Conservation (phyloP, 192 early-diverging fungal species). For the Allomyces macrogynus region DNA sequence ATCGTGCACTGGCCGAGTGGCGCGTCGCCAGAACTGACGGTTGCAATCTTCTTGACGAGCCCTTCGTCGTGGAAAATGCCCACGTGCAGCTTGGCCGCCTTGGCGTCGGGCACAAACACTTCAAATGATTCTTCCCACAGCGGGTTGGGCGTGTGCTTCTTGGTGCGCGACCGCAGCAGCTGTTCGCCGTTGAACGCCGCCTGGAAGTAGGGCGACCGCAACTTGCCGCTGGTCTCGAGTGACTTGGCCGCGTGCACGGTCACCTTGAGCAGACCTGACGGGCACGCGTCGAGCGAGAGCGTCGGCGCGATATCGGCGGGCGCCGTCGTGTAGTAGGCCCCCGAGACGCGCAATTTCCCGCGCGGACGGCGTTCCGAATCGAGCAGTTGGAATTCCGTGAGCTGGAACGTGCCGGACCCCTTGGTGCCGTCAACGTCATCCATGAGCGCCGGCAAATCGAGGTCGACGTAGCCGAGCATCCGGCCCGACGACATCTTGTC, state of each 20-base stretch:
- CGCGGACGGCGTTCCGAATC: neutral
- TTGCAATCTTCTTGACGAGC: constrained; percentile 11
- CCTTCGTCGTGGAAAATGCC: constrained; percentile 33
- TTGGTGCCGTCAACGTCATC: neutral
- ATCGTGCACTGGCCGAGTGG: constrained; percentile 4
- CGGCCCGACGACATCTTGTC: neutral
- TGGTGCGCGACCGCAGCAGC: constrained; percentile 33
- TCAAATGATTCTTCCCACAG: constrained; percentile 54
- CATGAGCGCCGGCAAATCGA: neutral
- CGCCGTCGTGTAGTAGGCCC: neutral
- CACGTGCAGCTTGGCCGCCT: constrained; percentile 22
- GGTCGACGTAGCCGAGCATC: neutral
- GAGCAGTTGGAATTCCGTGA: neutral
- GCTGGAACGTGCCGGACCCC: neutral
- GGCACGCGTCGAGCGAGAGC: neutral
- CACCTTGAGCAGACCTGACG: constrained; percentile 17
- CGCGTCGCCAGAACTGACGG: constrained; percentile 5
- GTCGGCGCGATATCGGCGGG: constrained; percentile 1
- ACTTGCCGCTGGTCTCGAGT: constrained; percentile 7
- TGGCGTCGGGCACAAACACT: constrained; percentile 49
- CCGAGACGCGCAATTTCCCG: neutral
- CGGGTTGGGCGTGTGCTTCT: constrained; percentile 57
- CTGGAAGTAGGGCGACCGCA: constrained; percentile 20
- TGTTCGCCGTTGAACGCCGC: constrained; percentile 28
- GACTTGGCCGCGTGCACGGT: constrained; percentile 22